Conservation (phyloP, 495 filamentous ascomycete species). For the Talaromyces nanjingensis region DNA sequence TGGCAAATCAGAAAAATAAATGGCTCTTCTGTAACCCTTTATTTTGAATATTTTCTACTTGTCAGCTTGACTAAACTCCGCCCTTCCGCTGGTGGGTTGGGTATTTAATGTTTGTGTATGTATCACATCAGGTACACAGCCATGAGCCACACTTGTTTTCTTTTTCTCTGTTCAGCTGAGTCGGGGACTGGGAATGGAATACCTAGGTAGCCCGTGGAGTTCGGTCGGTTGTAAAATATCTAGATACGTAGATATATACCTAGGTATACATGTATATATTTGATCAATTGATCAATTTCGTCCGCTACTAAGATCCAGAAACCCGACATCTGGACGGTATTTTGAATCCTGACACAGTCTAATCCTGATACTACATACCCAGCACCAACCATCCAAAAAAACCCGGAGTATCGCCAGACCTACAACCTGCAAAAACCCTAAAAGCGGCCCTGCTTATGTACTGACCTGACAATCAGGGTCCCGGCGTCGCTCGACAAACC, state of each 20-base stretch:
- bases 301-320: neutral
- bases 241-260: neutral
- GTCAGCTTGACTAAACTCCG: neutral
- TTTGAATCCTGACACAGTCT: neutral
- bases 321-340: neutral
- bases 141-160: neutral
- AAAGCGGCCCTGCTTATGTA: neutral
- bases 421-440: neutral
- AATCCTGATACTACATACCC: neutral
- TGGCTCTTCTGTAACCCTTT: neutral
- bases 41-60: neutral
- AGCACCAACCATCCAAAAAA: neutral
- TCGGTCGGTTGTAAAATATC: neutral
- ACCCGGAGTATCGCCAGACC: neutral
- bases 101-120: too few species aligned
- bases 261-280: neutral
- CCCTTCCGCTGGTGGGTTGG: neutral
- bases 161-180: neutral
- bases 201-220: neutral
- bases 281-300: neutral
- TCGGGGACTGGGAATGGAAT: neutral
- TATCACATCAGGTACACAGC: neutral
- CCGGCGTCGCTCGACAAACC: neutral
- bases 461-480: neutral
- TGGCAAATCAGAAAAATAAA: neutral